Evolutionary conservation across 202 grass and related monocot genomes (phyloP).

Genomic region (Cymbopogon flexuosus): DNA sequence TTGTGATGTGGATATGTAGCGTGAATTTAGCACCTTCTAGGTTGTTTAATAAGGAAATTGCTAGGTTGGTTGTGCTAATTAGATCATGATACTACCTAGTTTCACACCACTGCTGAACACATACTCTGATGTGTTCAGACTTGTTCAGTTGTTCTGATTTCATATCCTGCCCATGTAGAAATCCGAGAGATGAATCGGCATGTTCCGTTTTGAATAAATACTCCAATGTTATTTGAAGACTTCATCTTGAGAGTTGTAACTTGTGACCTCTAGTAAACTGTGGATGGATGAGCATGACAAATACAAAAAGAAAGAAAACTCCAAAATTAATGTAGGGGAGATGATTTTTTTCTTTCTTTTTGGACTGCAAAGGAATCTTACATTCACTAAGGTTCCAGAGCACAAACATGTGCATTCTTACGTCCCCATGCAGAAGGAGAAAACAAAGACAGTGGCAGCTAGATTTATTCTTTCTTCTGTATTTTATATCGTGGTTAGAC

Average conservation of each 20-base stretch:
- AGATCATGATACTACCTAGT: neutral
- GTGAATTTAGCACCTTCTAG: neutral
- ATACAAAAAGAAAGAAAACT: neutral
- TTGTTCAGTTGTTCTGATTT: neutral
- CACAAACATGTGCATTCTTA: neutral
- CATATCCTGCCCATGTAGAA: neutral
- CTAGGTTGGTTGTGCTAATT: neutral
- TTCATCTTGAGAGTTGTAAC: neutral
- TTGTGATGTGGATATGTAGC: neutral
- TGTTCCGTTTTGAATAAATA: neutral
- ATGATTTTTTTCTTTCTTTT: neutral
- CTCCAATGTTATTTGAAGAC: neutral
- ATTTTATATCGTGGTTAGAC: neutral
- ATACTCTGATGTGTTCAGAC: neutral
- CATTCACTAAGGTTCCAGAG: neutral
- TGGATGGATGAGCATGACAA: neutral
- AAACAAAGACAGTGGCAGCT: neutral
- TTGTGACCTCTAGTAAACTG: neutral
- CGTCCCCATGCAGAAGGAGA: neutral
- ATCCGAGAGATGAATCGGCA: neutral
- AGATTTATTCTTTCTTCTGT: neutral
- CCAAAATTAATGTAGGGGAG: neutral
- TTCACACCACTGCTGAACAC: neutral
- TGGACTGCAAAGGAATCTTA: constrained; percentile 2
- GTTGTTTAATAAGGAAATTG: neutral